These are phyloP conservation scores for Testicularia cyperi DNA, from an alignment of 1,284 basidiomycete species.

Conservation along the genomic window DNA sequence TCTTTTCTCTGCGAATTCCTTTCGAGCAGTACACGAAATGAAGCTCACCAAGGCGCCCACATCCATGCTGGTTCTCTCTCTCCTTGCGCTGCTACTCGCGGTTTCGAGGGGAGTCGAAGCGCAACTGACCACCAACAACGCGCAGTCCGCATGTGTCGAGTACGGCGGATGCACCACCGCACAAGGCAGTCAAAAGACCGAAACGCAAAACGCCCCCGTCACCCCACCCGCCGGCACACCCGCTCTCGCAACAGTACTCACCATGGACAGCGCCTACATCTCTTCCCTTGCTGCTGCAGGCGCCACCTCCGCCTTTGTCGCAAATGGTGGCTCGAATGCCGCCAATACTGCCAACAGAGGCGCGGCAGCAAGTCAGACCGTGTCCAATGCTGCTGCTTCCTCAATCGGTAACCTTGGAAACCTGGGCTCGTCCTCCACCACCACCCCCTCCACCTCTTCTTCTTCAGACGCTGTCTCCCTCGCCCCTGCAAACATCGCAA, in stretches of 20 bases:
- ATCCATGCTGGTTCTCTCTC: too few relatives aligned
- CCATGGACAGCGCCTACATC: constrained; percentile 11
- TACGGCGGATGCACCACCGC: constrained; percentile 23
- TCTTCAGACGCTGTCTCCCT: too few relatives aligned
- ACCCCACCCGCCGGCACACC: constrained; percentile 20
- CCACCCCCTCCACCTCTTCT: background rate
- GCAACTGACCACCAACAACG: constrained; percentile 19
- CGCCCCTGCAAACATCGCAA: too few relatives aligned
- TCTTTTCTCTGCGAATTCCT: too few relatives aligned
- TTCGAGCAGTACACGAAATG: too few relatives aligned
- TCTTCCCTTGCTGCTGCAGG: constrained; percentile 23
- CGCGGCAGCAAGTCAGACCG: too few relatives aligned
- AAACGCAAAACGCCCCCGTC: constrained; percentile 21
- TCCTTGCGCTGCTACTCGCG: constrained; percentile 1
- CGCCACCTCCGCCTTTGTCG: constrained; percentile 7
- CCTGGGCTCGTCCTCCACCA: background rate
- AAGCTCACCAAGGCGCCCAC: too few relatives aligned
- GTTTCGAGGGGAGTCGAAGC: too few relatives aligned
- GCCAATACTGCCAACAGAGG: too few relatives aligned
- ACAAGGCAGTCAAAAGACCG: constrained; percentile 5
- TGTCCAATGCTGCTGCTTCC: too few relatives aligned
- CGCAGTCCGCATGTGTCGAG: constrained; percentile 17
- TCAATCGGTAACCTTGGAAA: too few relatives aligned
- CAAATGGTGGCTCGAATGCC: constrained; percentile 5
- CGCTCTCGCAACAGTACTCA: constrained; percentile 16